phyloP scores from a whole-genome alignment of 148 eudicot species.

The Rhododendron kiyosumense region DNA sequence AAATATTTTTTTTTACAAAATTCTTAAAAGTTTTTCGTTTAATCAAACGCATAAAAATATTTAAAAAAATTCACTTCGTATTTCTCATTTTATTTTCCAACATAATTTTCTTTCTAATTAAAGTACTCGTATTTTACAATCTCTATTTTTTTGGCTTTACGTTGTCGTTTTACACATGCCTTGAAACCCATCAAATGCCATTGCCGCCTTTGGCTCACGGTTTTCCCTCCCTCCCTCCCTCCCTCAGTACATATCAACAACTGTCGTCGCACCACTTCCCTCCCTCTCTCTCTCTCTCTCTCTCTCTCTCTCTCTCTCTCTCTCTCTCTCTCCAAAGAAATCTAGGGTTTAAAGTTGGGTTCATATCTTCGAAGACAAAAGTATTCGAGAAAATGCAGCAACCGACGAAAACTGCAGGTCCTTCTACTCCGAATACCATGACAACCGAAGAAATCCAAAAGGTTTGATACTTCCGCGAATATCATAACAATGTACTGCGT shows the following conservation, averaged over 20 bases:
- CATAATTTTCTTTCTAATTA: neutral
- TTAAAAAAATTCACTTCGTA: neutral
- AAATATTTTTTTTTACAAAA: too few species aligned
- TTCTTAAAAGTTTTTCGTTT: too few species aligned
- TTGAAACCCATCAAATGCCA: neutral
- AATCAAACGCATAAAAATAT: too few species aligned
- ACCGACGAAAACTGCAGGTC: constrained; percentile 12
- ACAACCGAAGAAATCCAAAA: constrained; percentile 73
- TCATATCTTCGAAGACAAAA: neutral
- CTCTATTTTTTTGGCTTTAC: neutral
- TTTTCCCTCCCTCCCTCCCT: neutral
- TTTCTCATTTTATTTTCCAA: neutral
- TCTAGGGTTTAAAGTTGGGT: constrained; percentile 4
- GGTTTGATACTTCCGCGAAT: constrained; percentile 23
- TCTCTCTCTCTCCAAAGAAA: neutral
- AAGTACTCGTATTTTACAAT: neutral
- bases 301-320: neutral
- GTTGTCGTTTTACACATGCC: neutral
- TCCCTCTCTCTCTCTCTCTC: neutral
- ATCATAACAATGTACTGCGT: neutral
- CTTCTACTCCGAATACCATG: constrained; percentile 25
- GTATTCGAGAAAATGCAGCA: constrained; percentile 20
- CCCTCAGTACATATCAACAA: neutral
- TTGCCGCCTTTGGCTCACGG: neutral
- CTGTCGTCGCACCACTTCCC: neutral